Base-by-base conservation (phyloP, 768 basidiomycete species). In the Neoboletus subvelutipes region DNA sequence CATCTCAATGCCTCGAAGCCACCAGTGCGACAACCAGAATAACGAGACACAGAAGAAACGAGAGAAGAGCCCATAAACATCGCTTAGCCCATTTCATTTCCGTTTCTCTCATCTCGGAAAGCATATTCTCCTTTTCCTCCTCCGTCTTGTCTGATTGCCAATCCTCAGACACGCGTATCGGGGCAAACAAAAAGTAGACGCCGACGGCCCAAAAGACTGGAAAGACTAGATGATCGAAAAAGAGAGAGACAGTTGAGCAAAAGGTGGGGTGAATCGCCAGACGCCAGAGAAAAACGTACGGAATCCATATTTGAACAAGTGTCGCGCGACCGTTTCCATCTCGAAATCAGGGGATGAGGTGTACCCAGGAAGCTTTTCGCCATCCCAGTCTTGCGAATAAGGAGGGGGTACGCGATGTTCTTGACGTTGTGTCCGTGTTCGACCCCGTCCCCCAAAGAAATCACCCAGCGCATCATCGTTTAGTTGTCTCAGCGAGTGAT, bases 231-330 rank as follows among this genome's bases (percentile, higher is more conserved):
- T 0, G 24, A 26, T 22, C 46, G 17, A 2, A 7, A 58, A 40
- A 20, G 12, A 15, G 17, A 7, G 20, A 20, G 10, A 40, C 9
- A 20, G 39, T 40, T 20, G 39, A 40, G n/a, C 9, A 34, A 43
- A 26, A 28, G 18, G 9, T 33, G 15, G 15, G 5, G 3, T 20
- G 17, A 11, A 33, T 28, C 40, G 7, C 33, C 12, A 26, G 20
- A 34, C 4, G 28, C 1, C 22, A 42, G n/a, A 17, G 5, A 26
- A 26, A 29, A 0, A 51, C 84, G 65, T 62, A 86, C 85, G 64
- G 64, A 86, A 85, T 43, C 84, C 83, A 56, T 84, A 85, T 63
- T 80, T 81, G 73, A 86, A 86, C 45, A 86, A 69, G 66, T 80
- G 83, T 71, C 80, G 78, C 7, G 84, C 81, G 48, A 85, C 78